These are phyloP conservation scores for Limtongozyma cylindracea DNA, from an alignment of 805 yeast genomes.

Conservation along the genomic window DNA sequence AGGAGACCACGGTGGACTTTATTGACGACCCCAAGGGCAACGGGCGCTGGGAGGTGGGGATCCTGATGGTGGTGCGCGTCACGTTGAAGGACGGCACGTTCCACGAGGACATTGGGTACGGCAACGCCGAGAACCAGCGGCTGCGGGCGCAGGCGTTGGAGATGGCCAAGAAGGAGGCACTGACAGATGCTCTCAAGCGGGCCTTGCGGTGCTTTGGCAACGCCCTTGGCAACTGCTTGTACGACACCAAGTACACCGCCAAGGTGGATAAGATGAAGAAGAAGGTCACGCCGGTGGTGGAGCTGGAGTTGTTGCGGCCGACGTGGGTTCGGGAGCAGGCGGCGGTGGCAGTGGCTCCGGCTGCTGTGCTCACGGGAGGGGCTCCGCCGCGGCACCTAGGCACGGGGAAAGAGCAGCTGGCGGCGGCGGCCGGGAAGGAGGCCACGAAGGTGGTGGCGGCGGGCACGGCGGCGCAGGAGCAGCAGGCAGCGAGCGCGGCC, in stretches of 20 bases:
- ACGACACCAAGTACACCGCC: constrained; percentile 41
- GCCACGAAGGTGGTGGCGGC: too few relatives aligned
- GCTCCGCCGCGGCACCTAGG: too few relatives aligned
- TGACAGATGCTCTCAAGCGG: constrained; percentile 64
- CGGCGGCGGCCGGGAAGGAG: too few relatives aligned
- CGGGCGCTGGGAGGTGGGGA: constrained; percentile 31
- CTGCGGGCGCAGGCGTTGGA: constrained; percentile 51
- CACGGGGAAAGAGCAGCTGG: too few relatives aligned
- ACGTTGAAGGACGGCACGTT: constrained; percentile 61
- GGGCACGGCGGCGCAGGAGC: too few relatives aligned
- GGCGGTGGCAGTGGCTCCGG: too few relatives aligned
- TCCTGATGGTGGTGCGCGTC: constrained; percentile 47
- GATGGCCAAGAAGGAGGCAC: constrained; percentile 65
- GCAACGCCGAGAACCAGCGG: constrained; percentile 45
- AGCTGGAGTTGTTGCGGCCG: too few relatives aligned
- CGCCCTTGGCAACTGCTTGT: constrained; percentile 63
- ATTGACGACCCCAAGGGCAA: constrained; percentile 34
- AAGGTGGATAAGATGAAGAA: constrained; percentile 24
- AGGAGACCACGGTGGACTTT: constrained; percentile 39
- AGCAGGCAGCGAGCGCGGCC: too few relatives aligned
- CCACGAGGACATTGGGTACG: constrained; percentile 59
- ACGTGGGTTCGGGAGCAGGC: too few relatives aligned
- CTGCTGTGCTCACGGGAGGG: too few relatives aligned
- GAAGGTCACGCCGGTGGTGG: constrained; percentile 5
- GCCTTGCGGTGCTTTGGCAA: constrained; percentile 63